Base-by-base conservation (phyloP, 768 basidiomycete species). In the Pleurotus tuber-regium region DNA sequence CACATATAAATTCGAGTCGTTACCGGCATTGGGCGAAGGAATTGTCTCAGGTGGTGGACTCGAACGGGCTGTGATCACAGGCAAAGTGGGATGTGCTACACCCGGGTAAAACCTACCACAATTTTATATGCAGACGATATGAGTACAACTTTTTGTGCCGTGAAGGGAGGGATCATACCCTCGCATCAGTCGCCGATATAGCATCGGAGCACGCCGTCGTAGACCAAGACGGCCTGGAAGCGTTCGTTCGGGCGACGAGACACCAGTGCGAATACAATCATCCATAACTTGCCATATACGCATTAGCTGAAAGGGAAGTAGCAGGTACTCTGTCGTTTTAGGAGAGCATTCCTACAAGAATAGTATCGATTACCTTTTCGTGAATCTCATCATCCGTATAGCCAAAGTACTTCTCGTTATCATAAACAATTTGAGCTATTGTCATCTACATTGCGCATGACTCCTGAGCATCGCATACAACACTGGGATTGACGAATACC, bases 201-300 rank as follows among this genome's bases (percentile, higher is more conserved):
- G 78, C 64, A 86, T 86, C 0, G 94, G 93, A 12, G 95, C 95
- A 33, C 93, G 79, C 11, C 94, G 77, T 28, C 86, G 78, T 21
- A 98, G 73, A 5, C 79, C 70, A 14, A 98, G 70, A 18, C 92
- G 78, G n/a, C 95, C 95, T 0, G 95, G 95, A 2, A 98, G 78
- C n/a, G 80, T 83, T 38, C 75, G 75, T 58, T 95, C 87, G 2
- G 80, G 73, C 1, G 91, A 78, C 2, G 89, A 86, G 7, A 98
- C 93, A 16, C 95, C 95, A 2, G 79, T 77, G 36, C 75, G 86
- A 54, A 97, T 98, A 65, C 91, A 95, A 51, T 86, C 82, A 62
- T 96, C 92, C 95, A 97, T 97, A 4, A 93, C 91, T 49, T 72
- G 62, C 93, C 93, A 96, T 41, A 95, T 92, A 23, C 81, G 79